Conservation (phyloP, 2,329 filamentous ascomycete species). For the Microdochium trichocladiopsis region DNA sequence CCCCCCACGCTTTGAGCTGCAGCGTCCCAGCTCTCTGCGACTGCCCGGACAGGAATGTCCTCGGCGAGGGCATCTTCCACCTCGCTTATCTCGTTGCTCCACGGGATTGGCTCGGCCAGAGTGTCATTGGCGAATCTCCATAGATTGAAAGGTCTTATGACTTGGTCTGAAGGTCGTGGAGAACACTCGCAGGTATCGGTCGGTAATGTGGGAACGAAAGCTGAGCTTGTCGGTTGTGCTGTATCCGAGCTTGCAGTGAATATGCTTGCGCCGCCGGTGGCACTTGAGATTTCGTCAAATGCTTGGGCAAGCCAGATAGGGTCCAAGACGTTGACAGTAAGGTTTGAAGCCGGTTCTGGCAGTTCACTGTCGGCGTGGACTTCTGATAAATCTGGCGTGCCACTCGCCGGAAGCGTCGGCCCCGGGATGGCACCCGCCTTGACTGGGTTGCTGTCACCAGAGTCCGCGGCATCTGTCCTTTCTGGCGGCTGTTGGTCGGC, state of each 20-base stretch:
- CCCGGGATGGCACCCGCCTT: no score
- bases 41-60: constrained; percentile 1
- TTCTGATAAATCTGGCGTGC: not conserved
- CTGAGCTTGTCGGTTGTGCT: not conserved
- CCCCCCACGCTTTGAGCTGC: not conserved
- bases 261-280: no score
- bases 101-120: not conserved
- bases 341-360: not conserved
- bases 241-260: no score
- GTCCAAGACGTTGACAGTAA: not conserved
- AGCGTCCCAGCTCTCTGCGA: not conserved
- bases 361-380: not conserved
- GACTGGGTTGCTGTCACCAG: no score
- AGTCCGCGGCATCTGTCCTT: no score
- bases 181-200: not conserved
- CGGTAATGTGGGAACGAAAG: not conserved
- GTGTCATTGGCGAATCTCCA: not conserved
- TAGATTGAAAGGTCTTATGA: not conserved
- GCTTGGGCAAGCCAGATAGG: not conserved
- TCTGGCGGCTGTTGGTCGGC: no score
- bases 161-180: not conserved
- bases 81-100: not conserved
- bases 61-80: not conserved
- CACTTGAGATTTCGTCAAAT: not conserved
- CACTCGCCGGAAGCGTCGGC: not conserved